These are phyloP conservation scores for Aspergillus intermedius DNA, from an alignment of 2,329 filamentous ascomycete species.

Conservation along the genomic window DNA sequence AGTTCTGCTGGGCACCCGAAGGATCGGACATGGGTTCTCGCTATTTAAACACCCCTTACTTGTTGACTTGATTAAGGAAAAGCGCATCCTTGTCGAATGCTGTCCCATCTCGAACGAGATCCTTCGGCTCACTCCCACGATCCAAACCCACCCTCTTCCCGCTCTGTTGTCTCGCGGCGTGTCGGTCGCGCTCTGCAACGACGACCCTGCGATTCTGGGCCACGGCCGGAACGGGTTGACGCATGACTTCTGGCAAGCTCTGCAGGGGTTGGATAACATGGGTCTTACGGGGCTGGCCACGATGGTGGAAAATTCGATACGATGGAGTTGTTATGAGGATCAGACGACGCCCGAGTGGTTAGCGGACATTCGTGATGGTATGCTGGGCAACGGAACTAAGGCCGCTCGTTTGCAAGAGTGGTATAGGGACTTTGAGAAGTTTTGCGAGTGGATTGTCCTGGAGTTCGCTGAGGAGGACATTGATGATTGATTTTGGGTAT, in stretches of 20 bases:
- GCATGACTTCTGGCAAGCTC: slow-evolving; percentile 88
- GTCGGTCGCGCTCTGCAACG: slow-evolving; percentile 76
- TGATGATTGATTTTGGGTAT: slow-evolving; percentile 16
- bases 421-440: slow-evolving; percentile 77
- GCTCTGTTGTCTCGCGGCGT: slow-evolving; percentile 80
- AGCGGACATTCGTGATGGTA: slow-evolving; percentile 65
- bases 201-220: slow-evolving; percentile 83
- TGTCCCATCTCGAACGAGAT: slow-evolving; percentile 91
- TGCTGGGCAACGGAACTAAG: slow-evolving; percentile 63
- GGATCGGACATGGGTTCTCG: slow-evolving; percentile 84
- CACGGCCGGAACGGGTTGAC: slow-evolving; percentile 76
- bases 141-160: slow-evolving; percentile 73
- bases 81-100: slow-evolving; percentile 78
- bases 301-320: slow-evolving; percentile 85
- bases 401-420: slow-evolving; percentile 70
- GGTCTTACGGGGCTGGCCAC: slow-evolving; percentile 79
- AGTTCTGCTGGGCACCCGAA: slow-evolving; percentile 73
- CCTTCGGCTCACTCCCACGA: slow-evolving; percentile 67
- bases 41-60: slow-evolving; percentile 88
- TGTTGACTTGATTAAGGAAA: slow-evolving; percentile 81
- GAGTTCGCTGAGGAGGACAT: slow-evolving; percentile 58
- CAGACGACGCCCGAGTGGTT: slow-evolving; percentile 64
- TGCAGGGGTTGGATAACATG: slow-evolving; percentile 88
- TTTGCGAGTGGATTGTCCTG: slow-evolving; percentile 81
- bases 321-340: slow-evolving; percentile 86